Evolutionary conservation across 2,329 filamentous ascomycete genomes (phyloP).

Genomic region (Helotiales sp.): DNA sequence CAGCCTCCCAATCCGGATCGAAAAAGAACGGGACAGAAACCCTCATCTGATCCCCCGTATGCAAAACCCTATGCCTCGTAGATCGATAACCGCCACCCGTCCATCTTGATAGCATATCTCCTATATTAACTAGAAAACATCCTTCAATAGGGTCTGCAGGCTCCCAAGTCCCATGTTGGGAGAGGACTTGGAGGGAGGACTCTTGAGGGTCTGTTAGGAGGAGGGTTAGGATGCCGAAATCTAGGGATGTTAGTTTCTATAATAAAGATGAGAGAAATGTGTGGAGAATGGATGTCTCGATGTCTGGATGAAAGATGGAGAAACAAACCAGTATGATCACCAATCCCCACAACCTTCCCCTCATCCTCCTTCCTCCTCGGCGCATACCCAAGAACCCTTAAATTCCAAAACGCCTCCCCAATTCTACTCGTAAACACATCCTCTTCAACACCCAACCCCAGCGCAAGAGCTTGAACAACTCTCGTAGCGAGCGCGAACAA

Average conservation of each 20-base stretch:
- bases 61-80: conserved; percentile 9
- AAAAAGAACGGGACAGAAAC: conserved; percentile 23
- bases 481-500: conserved; percentile 8
- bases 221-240: conserved; percentile 24
- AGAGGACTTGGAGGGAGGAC: conserved; percentile 18
- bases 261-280: no score
- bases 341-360: conserved; percentile 7
- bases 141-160: conserved; percentile 11
- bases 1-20: conserved; percentile 17
- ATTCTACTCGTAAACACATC: conserved; percentile 13
- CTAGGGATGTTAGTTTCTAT: no score
- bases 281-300: background rate
- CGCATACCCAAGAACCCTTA: conserved; percentile 17
- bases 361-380: background rate
- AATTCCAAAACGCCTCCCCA: conserved; percentile 21
- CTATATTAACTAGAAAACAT: conserved; percentile 8
- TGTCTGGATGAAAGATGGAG: background rate
- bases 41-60: conserved; percentile 7
- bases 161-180: conserved; percentile 18
- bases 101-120: conserved; percentile 13
- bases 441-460: conserved; percentile 19
- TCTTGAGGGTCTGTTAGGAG: conserved; percentile 18
- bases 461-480: conserved; percentile 17
- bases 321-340: conserved; percentile 14
- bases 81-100: conserved; percentile 8